phyloP scores from a whole-genome alignment of 148 eudicot species.

The Gaultheria prostrata region DNA sequence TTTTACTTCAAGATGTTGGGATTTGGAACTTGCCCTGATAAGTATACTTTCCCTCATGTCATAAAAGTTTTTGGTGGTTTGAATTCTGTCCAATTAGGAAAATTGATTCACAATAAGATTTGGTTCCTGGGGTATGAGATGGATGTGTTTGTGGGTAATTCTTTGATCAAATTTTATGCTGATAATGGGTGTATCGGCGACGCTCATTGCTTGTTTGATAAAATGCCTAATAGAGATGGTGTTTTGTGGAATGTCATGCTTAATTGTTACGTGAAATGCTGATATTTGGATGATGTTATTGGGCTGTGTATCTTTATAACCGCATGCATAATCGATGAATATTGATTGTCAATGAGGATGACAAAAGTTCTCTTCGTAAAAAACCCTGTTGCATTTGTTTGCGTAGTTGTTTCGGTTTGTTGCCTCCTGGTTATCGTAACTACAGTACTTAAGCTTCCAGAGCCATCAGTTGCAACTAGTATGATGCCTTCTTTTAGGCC shows the following conservation, averaged over 20 bases:
- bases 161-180: neutral
- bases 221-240: neutral
- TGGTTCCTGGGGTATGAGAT: neutral
- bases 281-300: neutral
- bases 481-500: constrained; percentile 9
- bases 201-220: neutral
- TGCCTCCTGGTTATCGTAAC: constrained; percentile 40
- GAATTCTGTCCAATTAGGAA: neutral
- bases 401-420: constrained; percentile 35
- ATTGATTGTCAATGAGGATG: constrained; percentile 19
- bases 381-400: constrained; percentile 33
- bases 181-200: neutral
- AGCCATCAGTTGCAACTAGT: constrained; percentile 20
- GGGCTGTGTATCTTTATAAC: neutral
- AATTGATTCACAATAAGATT: neutral
- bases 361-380: constrained; percentile 23
- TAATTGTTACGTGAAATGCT: neutral
- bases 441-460: constrained; percentile 52
- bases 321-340: constrained; percentile 14
- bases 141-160: neutral
- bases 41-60: neutral
- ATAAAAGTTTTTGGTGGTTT: neutral
- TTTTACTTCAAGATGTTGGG: constrained; percentile 6
- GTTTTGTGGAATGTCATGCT: neutral
- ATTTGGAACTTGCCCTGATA: neutral